Conservation (phyloP, 2,329 filamentous ascomycete species). For the Boeremia lycopersici region DNA sequence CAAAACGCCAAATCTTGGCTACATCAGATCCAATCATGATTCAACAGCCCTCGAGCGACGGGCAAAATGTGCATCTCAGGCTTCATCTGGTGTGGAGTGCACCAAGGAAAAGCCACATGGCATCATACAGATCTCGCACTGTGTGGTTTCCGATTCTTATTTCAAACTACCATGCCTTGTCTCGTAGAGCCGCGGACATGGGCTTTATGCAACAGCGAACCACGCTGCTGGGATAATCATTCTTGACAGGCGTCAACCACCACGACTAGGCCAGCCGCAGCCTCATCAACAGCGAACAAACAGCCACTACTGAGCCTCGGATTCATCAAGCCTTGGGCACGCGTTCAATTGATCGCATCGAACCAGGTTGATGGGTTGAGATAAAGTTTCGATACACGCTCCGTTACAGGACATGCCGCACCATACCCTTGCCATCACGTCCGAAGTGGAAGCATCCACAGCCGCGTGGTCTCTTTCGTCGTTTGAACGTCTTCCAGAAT, state of each 20-base stretch:
- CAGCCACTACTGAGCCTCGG: background rate
- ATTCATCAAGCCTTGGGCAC: conserved; percentile 9
- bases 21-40: too few species aligned
- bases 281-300: conserved; percentile 1
- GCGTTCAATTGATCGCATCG: conserved; percentile 1
- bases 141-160: background rate
- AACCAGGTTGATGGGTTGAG: conserved; percentile 11
- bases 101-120: background rate
- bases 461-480: background rate
- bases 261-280: conserved; percentile 1
- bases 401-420: conserved; percentile 15
- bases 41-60: too few species aligned
- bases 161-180: conserved; percentile 5
- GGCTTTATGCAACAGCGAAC: conserved; percentile 1
- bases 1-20: too few species aligned
- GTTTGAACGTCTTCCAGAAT: conserved; percentile 11
- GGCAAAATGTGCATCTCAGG: background rate
- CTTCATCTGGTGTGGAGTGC: background rate
- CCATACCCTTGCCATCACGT: conserved; percentile 5
- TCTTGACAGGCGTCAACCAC: background rate
- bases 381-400: conserved; percentile 13
- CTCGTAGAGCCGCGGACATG: background rate
- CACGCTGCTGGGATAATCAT: conserved; percentile 11
- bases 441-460: background rate
- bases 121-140: background rate